Evolutionary conservation across 2,329 filamentous ascomycete genomes (phyloP), one percentile per base, ranked within the genome.

Genomic region (Stagonosporopsis chrysanthemi): DNA sequence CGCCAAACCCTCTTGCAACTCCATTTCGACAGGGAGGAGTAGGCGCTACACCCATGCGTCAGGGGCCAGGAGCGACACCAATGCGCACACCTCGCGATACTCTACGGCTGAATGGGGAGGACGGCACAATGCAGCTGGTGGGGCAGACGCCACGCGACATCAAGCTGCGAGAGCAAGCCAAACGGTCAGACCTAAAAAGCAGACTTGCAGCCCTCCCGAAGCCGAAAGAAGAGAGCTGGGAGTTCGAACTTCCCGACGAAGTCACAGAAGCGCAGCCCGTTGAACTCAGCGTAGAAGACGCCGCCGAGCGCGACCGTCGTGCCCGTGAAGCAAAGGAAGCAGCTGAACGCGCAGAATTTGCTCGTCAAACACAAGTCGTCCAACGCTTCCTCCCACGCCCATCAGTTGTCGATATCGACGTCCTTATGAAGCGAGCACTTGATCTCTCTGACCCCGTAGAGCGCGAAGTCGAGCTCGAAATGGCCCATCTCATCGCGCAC

Each of bases 1-100:
- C 95, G 0, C 95, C 95, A 0, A 99, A 99, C 72, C 95, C 95
- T 0, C 84, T 99, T 81, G 93, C 95, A 0, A 99, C 95, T 0
- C 95, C 95, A 1, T 84, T 96, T 63, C 85, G 90, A 51, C 82
- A 87, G 59, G 84, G 80, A 23, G 90, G 86, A 23, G 80, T 86
- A 26, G 89, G 86, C 24, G 87, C 88, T 12, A 96, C 91, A 24
- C 86, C 86, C 5, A 77, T 84, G 69, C 71, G 61, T 14, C 79
- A 83, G 51, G 84, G 86, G 5, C 84, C 88, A 45, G 91, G 91
- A 17, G 89, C 92, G 57, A 97, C 94, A 0, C 92, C 94, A 0
- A 81, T 96, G 80, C 87, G 90, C 56, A 97, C 93, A 8, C 94
- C 94, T 9, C 87, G 95, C 56, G 95, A 99, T 72, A 92, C 83